These are phyloP conservation scores for Thermoascus crustaceus DNA, from an alignment of 2,329 filamentous ascomycete genomes.

Conservation along the genomic window DNA sequence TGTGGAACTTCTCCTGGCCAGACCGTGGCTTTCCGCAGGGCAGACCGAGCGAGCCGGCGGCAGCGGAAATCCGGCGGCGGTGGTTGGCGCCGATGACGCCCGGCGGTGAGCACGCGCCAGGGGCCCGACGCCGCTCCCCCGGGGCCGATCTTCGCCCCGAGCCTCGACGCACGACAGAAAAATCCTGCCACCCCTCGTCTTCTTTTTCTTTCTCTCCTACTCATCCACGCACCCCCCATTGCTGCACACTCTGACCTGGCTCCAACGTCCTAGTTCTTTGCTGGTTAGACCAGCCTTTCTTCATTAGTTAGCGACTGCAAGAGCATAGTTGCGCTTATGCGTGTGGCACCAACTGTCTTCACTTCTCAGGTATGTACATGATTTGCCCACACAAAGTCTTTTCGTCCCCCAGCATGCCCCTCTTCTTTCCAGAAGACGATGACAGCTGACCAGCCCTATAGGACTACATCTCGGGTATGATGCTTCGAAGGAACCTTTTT, in stretches of 20 bases:
- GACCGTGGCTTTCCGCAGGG: background rate
- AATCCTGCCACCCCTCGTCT: conserved; percentile 2
- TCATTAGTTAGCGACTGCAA: conserved; percentile 26
- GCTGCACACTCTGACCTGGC: conserved; percentile 7
- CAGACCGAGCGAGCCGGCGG: background rate
- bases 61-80: background rate
- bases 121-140: background rate
- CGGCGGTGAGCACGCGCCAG: conserved; percentile 1
- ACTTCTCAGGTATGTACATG: conserved; percentile 66
- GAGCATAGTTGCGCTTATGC: conserved; percentile 62
- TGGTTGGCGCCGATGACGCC: background rate
- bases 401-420: conserved; percentile 11
- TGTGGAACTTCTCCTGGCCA: too few relatives aligned
- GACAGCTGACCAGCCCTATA: conserved; percentile 19
- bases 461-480: conserved; percentile 59
- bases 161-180: background rate
- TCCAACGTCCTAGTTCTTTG: conserved; percentile 3
- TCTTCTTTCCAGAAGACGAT: conserved; percentile 9
- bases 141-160: conserved; percentile 1
- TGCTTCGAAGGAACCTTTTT: conserved; percentile 1
- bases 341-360: conserved; percentile 74
- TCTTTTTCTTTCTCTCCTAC: conserved; percentile 8
- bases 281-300: conserved; percentile 14
- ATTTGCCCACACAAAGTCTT: conserved; percentile 9
- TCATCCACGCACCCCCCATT: conserved; percentile 6